phyloP scores from a whole-genome alignment of 2,329 filamentous ascomycete genomes.

The Fusarium mangiferae region DNA sequence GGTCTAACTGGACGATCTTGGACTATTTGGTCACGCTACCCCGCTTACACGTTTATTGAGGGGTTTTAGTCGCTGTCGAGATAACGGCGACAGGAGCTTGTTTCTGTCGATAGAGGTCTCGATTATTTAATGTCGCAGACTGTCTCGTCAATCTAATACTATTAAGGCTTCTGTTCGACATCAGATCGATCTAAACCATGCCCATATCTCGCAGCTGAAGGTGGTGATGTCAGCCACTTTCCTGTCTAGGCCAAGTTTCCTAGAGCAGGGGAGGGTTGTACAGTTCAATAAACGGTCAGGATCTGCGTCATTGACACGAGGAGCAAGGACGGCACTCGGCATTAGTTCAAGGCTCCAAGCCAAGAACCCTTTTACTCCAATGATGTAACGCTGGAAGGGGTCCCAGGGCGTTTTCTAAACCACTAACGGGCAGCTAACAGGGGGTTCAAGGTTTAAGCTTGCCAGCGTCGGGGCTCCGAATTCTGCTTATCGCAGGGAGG shows the following conservation, averaged over 20 bases:
- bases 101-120: not conserved
- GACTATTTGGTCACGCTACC: constrained; percentile 15
- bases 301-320: constrained; percentile 15
- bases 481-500: not conserved
- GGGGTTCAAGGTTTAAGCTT: not conserved
- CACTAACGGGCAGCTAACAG: not conserved
- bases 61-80: not conserved
- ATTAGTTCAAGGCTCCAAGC: not conserved
- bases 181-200: not conserved
- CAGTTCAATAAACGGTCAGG: constrained; percentile 6
- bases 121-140: not conserved
- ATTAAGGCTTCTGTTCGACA: not conserved
- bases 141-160: not conserved
- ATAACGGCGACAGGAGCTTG: not conserved
- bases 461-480: not conserved
- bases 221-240: constrained; percentile 14
- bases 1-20: constrained; percentile 24
- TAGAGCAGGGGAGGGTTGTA: constrained; percentile 10
- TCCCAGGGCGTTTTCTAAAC: not conserved
- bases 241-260: constrained; percentile 1
- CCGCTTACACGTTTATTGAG: constrained; percentile 10
- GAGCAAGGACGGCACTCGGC: not conserved
- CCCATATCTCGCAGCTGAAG: not conserved
- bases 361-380: not conserved
- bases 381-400: not conserved